Percentiles rank a stretch among this genome's conserved stretches.
Conservation (phyloP, 768 basidiomycete genomes). For the Rhodotorula diobovata region DNA sequence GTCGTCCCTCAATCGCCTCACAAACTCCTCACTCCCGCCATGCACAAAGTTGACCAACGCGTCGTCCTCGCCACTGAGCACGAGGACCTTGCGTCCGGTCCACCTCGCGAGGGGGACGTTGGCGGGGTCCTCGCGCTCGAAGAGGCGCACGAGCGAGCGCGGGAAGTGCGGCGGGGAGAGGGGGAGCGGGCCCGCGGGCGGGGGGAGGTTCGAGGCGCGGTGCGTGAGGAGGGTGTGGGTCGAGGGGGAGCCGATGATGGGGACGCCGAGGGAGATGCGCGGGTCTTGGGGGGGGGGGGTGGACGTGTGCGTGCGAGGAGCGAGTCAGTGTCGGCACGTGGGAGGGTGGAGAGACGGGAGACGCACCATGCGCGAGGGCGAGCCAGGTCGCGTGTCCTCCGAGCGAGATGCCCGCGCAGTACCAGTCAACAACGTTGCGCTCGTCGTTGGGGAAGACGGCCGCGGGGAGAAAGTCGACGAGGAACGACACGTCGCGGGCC, state of each 20-base stretch:
- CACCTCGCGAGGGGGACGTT: not conserved
- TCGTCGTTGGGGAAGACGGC: slow-evolving; percentile 69
- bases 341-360: not conserved
- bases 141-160: slow-evolving; percentile 6
- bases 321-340: not conserved
- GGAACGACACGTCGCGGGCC: slow-evolving; percentile 67
- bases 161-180: slow-evolving; percentile 25
- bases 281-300: too few relatives aligned
- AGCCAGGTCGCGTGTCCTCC: slow-evolving; percentile 84
- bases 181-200: slow-evolving; percentile 9
- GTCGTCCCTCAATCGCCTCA: slow-evolving; percentile 49
- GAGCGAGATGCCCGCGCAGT: slow-evolving; percentile 68
- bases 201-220: slow-evolving; percentile 23
- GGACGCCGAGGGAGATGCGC: slow-evolving; percentile 39
- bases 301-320: not conserved
- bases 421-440: slow-evolving; percentile 62
- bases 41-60: slow-evolving; percentile 52
- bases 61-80: slow-evolving; percentile 65
- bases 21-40: slow-evolving; percentile 58
- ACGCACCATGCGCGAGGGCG: slow-evolving; percentile 55
- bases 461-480: slow-evolving; percentile 72
- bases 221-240: slow-evolving; percentile 25
- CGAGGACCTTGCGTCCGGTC: slow-evolving; percentile 64
- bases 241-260: slow-evolving; percentile 42
- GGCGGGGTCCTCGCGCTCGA: slow-evolving; percentile 11